Conservation (phyloP, 768 basidiomycete species). For the Kwoniella bestiolae region DNA sequence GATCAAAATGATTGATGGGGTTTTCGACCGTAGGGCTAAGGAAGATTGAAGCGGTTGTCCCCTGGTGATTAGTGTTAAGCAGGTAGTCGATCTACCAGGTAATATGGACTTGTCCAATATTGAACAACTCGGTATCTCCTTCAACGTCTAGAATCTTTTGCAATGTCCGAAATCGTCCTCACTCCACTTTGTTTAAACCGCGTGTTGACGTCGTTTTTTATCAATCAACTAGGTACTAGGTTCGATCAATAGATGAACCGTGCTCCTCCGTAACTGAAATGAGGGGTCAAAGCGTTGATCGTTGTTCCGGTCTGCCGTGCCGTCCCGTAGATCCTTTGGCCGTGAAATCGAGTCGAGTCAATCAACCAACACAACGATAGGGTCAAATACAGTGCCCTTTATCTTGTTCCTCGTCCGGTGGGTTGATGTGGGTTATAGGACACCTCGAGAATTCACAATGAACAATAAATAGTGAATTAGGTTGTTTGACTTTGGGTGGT, state of each 20-base stretch:
- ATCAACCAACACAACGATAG: too few relatives aligned
- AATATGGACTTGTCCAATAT: too few relatives aligned
- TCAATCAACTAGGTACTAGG: background rate
- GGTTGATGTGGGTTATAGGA: too few relatives aligned
- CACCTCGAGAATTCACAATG: too few relatives aligned
- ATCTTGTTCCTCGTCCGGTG: too few relatives aligned
- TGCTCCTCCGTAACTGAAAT: background rate
- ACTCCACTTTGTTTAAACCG: background rate
- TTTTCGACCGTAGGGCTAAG: background rate
- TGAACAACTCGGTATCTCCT: background rate
- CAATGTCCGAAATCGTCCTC: background rate
- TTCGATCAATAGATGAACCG: background rate
- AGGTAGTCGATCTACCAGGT: background rate
- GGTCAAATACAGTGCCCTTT: background rate
- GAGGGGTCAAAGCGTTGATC: background rate
- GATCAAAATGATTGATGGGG: background rate
- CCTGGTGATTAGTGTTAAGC: background rate
- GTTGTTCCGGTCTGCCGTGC: background rate
- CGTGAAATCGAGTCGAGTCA: too few relatives aligned
- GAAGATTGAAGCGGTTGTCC: background rate
- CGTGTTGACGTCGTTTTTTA: conserved; percentile 5
- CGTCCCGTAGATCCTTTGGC: conserved; percentile 13
- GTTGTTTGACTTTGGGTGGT: too few relatives aligned
- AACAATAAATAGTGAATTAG: too few relatives aligned
- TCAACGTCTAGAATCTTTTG: background rate